These are phyloP conservation scores for Ustilago cynodontis DNA, from an alignment of 1,284 basidiomycete species.

Conservation along the genomic window DNA sequence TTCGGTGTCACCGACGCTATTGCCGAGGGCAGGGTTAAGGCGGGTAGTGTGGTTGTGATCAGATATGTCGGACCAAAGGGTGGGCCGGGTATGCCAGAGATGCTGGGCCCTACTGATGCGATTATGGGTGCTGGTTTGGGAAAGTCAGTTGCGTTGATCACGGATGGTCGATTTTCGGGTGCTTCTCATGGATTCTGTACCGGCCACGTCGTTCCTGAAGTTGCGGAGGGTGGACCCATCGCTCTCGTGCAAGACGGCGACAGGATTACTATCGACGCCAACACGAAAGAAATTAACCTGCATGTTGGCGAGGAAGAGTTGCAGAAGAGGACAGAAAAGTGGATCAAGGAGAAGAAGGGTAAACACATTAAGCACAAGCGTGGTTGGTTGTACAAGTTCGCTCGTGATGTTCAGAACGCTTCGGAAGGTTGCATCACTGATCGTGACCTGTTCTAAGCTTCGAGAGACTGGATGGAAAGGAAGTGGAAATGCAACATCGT, in stretches of 20 bases:
- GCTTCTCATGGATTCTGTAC: conserved; percentile 80
- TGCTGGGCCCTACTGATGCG: conserved; percentile 77
- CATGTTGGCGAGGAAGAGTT: conserved; percentile 39
- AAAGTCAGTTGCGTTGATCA: conserved; percentile 89
- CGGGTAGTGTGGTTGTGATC: conserved; percentile 88
- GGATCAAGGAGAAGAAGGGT: conserved; percentile 43
- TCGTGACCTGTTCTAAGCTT: conserved; percentile 34
- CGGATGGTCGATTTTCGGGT: conserved; percentile 95
- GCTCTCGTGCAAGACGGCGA: conserved; percentile 90
- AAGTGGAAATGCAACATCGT: conserved; percentile 6
- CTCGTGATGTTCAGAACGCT: conserved; percentile 51
- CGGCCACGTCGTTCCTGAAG: conserved; percentile 92
- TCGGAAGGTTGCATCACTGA: conserved; percentile 52
- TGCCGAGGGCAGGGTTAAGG: conserved; percentile 83
- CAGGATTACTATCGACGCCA: conserved; percentile 79
- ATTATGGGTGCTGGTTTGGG: conserved; percentile 85
- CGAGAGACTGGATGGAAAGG: neutral
- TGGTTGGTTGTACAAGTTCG: conserved; percentile 54
- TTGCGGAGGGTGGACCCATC: conserved; percentile 89
- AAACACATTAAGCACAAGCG: conserved; percentile 44
- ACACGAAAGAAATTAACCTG: conserved; percentile 49
- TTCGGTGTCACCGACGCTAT: conserved; percentile 86
- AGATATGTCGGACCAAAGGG: conserved; percentile 90
- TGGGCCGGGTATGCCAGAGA: conserved; percentile 95
- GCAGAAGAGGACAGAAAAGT: conserved; percentile 27